Evolutionary conservation across 129 eudicot genomes (phyloP), one percentile per base, ranked within the genome.

Genomic region (Flaveria brownii): DNA sequence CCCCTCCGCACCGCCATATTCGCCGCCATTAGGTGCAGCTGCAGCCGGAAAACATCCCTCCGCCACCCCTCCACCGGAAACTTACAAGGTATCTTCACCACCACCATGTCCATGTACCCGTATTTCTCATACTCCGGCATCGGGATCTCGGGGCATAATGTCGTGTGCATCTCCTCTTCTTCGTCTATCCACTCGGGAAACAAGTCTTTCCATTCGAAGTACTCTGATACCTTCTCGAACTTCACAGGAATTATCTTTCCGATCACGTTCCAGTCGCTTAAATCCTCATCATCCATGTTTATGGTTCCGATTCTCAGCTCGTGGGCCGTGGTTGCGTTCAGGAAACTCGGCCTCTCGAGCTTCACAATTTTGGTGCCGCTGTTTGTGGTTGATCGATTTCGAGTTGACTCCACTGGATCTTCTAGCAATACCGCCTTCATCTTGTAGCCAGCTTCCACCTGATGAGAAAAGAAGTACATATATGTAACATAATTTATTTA

Each of bases 171-270:
- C 74, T 94, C 99, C 70, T 94, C 88, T 75, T 94, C 99, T 71
- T 94, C 99, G 33, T 94, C 99, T 13, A 94, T 94, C 97, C 97
- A 94, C 74, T 94, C 99, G 0, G 99, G 99, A 59, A 89, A 94
- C 64, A 91, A 67, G 77, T 85, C 86, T 20, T 89, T 82, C 99
- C 99, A 94, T 62, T 89, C 88, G 25, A 94, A 85, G 1, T 67
- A 43, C 23, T 87, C 79, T 0, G 99, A 88, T 0, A 94, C 97
- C 57, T 71, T 75, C 6, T 89, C 83, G 46, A 85, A 91, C 0
- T 33, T 6, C 17, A 91, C 67, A 0, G 82, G 90, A 16, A 82
- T 80, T 0, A 73, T 74, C 63, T 87, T 79, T 8, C 93, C 96
- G 6, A 84, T 45, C 16, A 11, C 67, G 7, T 82, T 73, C 98